These are phyloP conservation scores for Symbiodinium natans DNA, from an alignment of 73 alveolate species.

Conservation along the genomic window DNA sequence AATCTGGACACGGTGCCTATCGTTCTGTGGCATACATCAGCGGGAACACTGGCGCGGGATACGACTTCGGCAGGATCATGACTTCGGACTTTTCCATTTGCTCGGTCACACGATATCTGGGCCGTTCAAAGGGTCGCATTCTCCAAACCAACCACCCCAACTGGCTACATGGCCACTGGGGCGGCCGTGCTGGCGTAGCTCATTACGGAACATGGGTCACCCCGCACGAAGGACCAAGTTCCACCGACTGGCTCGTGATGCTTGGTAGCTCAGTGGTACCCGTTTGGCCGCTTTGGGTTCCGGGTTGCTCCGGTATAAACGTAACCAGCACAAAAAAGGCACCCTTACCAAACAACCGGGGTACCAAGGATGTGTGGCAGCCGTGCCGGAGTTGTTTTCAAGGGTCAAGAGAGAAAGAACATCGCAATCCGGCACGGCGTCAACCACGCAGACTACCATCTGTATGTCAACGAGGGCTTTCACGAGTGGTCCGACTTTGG, in stretches of 20 bases:
- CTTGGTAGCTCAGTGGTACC: too few relatives aligned
- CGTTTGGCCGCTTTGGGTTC: too few relatives aligned
- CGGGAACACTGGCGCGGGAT: not conserved
- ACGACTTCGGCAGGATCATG: not conserved
- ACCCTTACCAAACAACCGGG: too few relatives aligned
- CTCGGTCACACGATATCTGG: not conserved
- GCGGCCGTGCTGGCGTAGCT: not conserved
- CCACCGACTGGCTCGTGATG: not conserved
- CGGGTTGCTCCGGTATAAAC: too few relatives aligned
- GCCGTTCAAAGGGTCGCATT: not conserved
- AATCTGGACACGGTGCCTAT: not conserved
- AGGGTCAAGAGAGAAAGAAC: not conserved
- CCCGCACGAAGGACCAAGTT: not conserved
- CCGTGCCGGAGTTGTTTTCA: not conserved
- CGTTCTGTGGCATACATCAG: not conserved
- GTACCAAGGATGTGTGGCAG: not conserved
- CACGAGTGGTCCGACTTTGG: not conserved
- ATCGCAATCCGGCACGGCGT: not conserved
- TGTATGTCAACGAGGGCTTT: not conserved
- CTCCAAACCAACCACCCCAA: not conserved
- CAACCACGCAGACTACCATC: not conserved
- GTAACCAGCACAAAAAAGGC: too few relatives aligned
- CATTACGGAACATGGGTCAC: not conserved
- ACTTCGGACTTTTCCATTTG: not conserved
- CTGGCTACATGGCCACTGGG: not conserved